phyloP scores from a whole-genome alignment of 345 rosid genomes.

The Salix arbutifolia region DNA sequence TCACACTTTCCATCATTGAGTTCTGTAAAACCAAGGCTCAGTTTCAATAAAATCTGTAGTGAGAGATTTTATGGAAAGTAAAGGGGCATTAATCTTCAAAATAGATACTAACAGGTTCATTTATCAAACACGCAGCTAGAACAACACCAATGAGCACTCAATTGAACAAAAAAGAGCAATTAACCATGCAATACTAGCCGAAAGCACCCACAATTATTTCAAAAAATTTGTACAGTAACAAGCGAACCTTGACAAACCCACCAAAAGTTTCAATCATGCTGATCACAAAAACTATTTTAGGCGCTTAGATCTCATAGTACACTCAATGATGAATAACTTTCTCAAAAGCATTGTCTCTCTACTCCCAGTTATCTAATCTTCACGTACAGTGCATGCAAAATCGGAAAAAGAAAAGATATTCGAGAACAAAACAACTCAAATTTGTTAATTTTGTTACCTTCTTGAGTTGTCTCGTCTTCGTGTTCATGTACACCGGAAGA shows the following conservation, averaged over 20 bases:
- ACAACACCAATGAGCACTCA: background rate
- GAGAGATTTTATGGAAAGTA: background rate
- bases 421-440: conserved; percentile 8
- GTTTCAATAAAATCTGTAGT: conserved; percentile 7
- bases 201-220: background rate
- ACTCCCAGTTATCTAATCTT: background rate
- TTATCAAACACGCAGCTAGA: background rate
- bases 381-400: background rate
- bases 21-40: conserved; percentile 22
- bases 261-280: conserved; percentile 8
- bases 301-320: conserved; percentile 14
- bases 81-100: background rate
- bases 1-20: conserved; percentile 56
- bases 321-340: background rate
- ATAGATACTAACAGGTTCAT: conserved; percentile 3
- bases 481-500: conserved; percentile 30
- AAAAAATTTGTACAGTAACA: background rate
- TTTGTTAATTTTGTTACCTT: conserved; percentile 32
- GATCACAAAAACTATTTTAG: no score
- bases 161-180: background rate
- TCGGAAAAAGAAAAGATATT: background rate
- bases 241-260: conserved; percentile 1
- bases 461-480: conserved; percentile 45
- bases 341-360: background rate
- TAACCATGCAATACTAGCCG: background rate